phyloP scores from a whole-genome alignment of 1,284 basidiomycete species.

The Marasmius tenuissimus region DNA sequence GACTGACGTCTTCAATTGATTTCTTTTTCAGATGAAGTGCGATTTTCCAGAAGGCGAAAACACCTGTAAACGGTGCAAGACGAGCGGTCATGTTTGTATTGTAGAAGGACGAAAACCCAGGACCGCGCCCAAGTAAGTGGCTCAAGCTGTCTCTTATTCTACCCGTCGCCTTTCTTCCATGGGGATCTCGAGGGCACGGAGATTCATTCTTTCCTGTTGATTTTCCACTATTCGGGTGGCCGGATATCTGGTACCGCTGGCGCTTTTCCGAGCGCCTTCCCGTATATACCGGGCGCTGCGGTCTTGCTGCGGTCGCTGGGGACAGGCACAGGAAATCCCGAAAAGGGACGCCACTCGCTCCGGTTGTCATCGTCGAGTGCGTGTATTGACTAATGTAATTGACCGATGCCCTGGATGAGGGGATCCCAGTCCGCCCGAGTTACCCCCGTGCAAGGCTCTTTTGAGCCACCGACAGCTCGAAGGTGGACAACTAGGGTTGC shows the following conservation, averaged over 20 bases:
- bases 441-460: not conserved
- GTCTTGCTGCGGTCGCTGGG: not conserved
- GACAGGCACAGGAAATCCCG: not conserved
- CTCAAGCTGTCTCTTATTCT: slow-evolving; percentile 13
- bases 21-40: slow-evolving; percentile 68
- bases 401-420: not conserved
- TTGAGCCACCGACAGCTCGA: not conserved
- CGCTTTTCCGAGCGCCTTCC: not conserved
- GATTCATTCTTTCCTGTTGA: slow-evolving; percentile 13
- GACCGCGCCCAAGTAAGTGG: slow-evolving; percentile 74
- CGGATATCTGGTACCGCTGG: not conserved
- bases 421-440: no score
- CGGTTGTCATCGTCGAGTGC: not conserved
- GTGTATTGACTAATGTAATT: not conserved
- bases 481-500: not conserved
- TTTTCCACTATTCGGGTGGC: not conserved
- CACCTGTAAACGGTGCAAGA: slow-evolving; percentile 70
- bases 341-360: not conserved
- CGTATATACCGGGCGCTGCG: not conserved
- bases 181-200: not conserved
- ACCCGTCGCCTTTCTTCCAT: slow-evolving; percentile 19
- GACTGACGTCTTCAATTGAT: slow-evolving; percentile 4
- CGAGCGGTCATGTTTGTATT: slow-evolving; percentile 69
- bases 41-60: slow-evolving; percentile 67
- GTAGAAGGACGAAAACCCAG: slow-evolving; percentile 78